Base-by-base conservation (phyloP, 192 early-diverging fungal genomes). In the Lunasporangiospora selenospora region DNA sequence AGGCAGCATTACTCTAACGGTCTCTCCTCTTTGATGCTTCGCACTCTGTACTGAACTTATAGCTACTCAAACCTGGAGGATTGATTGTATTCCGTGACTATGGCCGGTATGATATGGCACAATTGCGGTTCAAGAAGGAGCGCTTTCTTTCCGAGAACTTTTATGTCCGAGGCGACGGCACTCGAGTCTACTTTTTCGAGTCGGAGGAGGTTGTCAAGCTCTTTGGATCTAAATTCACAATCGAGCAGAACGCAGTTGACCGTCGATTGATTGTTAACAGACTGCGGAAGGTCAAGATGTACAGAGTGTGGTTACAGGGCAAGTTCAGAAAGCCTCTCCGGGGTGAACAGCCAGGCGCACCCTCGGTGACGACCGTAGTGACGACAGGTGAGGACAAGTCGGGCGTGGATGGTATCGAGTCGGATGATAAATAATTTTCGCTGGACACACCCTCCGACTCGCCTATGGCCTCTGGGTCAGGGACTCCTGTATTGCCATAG, bases 151-250 rank as follows among this genome's bases (percentile, higher is more conserved):
- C 92, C 8, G 91, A 95, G 29, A 97, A 98, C 79, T 89, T 98
- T 78, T 99, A 99, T 79, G 91, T 96, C 39, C 90, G 98, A 24
- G 96, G 98, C 29, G 97, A 98, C 78, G 94, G 95, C 11, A 99
- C 97, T 0, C 77, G 94, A 40, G 93, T 95, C 1, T 97, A 96
- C 63, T 98, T 98, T 69, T 98, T 98, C 75, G 90, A 89, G 3
- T 71, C 87, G 64, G 83, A 85, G 19, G 80, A 88, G 71, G 73
- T 85, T 39, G 79, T 61, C 3, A 65, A 45, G 42, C 57, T 87
- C 49, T 89, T 82, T 62, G 76, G 57, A 45, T 80, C 62, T 27
- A 80, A 77, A 51, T 95, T 98, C 58, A 75, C 62, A 29, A 70
- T 94, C 29, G 84, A 93, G 58, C 95, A 99, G 67, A 97, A 95